Conservation (phyloP, 257 asterid genomes). For the Gynochthodes officinalis region DNA sequence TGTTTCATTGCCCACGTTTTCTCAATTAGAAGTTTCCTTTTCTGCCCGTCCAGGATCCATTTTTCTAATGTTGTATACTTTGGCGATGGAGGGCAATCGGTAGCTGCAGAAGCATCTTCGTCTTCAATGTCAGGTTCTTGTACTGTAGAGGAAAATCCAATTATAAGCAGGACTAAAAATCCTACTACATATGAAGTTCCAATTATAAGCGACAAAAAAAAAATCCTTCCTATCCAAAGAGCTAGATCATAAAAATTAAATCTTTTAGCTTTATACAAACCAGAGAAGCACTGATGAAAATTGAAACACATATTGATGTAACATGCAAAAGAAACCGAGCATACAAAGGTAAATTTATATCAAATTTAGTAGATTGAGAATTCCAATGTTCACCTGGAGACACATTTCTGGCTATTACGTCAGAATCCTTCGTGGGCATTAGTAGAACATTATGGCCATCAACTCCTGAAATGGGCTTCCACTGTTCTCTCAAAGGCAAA, state of each 20-base stretch:
- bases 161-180: background rate
- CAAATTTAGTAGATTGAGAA: background rate
- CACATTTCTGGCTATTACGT: constrained; percentile 33
- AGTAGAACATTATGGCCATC: constrained; percentile 46
- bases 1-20: constrained; percentile 69
- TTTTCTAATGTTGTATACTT: constrained; percentile 69
- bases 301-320: constrained; percentile 7
- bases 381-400: constrained; percentile 33
- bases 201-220: background rate
- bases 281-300: background rate
- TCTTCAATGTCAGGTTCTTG: constrained; percentile 63
- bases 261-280: background rate
- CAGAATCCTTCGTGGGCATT: constrained; percentile 47
- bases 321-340: background rate
- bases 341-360: background rate
- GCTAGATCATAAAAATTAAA: background rate
- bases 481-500: constrained; percentile 58
- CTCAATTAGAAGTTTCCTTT: constrained; percentile 59
- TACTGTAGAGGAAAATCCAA: constrained; percentile 23
- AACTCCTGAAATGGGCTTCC: constrained; percentile 69
- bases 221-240: background rate
- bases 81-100: constrained; percentile 65
- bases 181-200: constrained; percentile 11
- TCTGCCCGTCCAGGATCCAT: constrained; percentile 71
- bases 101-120: constrained; percentile 46